Base-by-base conservation (phyloP, 768 basidiomycete genomes). In the Gelatoporia subvermispora region DNA sequence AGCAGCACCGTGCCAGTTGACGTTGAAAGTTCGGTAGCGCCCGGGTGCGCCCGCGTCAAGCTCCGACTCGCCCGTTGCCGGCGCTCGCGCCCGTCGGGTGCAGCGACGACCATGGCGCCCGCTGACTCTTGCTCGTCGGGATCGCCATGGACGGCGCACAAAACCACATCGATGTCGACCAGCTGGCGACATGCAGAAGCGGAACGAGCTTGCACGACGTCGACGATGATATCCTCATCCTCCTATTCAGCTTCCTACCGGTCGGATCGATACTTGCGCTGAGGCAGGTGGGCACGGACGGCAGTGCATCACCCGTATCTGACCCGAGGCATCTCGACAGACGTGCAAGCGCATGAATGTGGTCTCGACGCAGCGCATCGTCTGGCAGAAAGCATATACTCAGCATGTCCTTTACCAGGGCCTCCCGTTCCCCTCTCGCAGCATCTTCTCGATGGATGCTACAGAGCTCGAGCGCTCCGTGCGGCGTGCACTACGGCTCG, bases 371-470 rank as follows among this genome's bases (percentile, higher is more conserved):
- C 66, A 77, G 21, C 76, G 73, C 40, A 70, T 76, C 48, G 72
- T 85, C 11, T 86, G 84, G 84, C 70, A 68, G 15, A 73, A 73
- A 38, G 76, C 73, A 16, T 78, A 73, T 55, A 56, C 53, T 16
- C 61, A 48, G 41, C 69, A 76, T 39, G 70, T 85, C 42, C 60
- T 79, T 2, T 48, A 56, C 7, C 62, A 61, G 20, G 74, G 75
- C 0, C 76, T 74, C 47, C 82, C 84, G 0, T 85, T 82, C 51
- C 71, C 77, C 1, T 54, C 61, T 5, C 49, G 56, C 17, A 49
- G 66, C 3, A 46, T 77, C n/a, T 61, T 64, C 9, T 56, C 61
- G 1, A 61, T 78, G 43, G 60, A 72, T 4, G 62, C 66, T 5
- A 46, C 59, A n/a, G 66, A 76, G 31, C 75, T 85, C 20, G 75